phyloP scores from a whole-genome alignment of 352 stramenopile genomes.

The Phytophthora fragariaefolia region DNA sequence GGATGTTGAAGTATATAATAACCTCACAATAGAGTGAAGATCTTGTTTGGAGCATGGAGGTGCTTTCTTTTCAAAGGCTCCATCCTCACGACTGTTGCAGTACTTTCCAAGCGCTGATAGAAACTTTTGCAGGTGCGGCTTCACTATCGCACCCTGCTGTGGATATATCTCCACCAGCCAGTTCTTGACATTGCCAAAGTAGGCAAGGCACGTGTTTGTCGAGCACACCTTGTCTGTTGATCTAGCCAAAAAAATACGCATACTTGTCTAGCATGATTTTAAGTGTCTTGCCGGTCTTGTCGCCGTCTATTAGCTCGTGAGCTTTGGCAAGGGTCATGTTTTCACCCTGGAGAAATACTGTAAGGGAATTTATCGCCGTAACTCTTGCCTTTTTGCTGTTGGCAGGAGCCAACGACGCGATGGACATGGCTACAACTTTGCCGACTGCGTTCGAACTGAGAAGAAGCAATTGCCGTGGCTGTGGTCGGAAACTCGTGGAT shows the following conservation, averaged over 20 bases:
- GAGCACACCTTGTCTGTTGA: neutral
- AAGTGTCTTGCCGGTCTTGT: constrained; percentile 5
- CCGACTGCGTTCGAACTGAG: no score
- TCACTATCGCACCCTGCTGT: no score
- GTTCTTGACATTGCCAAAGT: neutral
- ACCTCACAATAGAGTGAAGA: constrained; percentile 11
- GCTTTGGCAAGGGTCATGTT: neutral
- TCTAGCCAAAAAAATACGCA: constrained; percentile 11
- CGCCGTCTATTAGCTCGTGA: neutral
- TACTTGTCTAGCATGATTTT: neutral
- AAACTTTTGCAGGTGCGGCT: no score
- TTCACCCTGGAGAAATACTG: constrained; percentile 3
- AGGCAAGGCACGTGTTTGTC: constrained; percentile 9
- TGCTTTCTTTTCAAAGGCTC: no score
- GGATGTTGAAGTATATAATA: constrained; percentile 16
- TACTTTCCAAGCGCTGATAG: no score
- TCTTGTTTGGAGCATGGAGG: constrained; percentile 9
- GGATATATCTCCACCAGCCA: neutral
- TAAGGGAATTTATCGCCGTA: constrained; percentile 8
- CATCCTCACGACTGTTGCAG: no score
- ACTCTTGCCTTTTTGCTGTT: constrained; percentile 2
- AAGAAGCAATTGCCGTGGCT: no score
- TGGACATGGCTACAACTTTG: no score
- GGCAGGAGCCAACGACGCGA: neutral
- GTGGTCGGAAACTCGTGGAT: neutral